Evolutionary conservation across 768 basidiomycete species (phyloP).

Genomic region (Sistotremastrum suecicum): DNA sequence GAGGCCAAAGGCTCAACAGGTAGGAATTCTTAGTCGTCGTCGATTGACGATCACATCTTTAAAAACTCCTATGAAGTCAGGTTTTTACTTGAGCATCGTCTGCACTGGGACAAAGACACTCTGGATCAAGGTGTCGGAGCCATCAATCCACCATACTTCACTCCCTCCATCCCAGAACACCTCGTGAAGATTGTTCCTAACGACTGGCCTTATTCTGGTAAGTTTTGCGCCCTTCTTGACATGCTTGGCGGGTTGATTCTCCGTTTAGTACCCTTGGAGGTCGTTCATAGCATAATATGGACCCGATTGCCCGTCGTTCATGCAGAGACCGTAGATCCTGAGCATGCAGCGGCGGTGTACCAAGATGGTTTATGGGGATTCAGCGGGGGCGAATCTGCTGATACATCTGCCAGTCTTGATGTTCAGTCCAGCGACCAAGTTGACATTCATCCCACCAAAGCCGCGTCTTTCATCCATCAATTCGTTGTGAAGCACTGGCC

Average conservation of each 20-base stretch:
- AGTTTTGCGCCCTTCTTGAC: slow-evolving; percentile 4
- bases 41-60: neutral
- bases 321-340: slow-evolving; percentile 32
- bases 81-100: slow-evolving; percentile 51
- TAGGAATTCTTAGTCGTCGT: slow-evolving; percentile 17
- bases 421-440: slow-evolving; percentile 19
- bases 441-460: slow-evolving; percentile 15
- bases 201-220: slow-evolving; percentile 84
- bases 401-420: slow-evolving; percentile 35
- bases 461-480: slow-evolving; percentile 41
- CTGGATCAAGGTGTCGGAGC: slow-evolving; percentile 18
- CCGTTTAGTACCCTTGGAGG: slow-evolving; percentile 42
- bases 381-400: slow-evolving; percentile 34
- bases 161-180: slow-evolving; percentile 39
- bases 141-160: slow-evolving; percentile 43
- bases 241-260: neutral
- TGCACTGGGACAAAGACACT: slow-evolving; percentile 68
- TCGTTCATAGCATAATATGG: slow-evolving; percentile 73
- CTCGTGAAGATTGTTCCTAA: slow-evolving; percentile 62
- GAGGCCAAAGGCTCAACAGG: slow-evolving; percentile 52
- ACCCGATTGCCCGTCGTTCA: slow-evolving; percentile 61
- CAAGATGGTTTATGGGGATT: slow-evolving; percentile 79
- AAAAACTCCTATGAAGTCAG: slow-evolving; percentile 33
- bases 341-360: slow-evolving; percentile 36
- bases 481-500: slow-evolving; percentile 57